Evolutionary conservation across 2,329 filamentous ascomycete genomes (phyloP), one percentile per base, ranked within the genome.

Genomic region (Fusarium setosum): DNA sequence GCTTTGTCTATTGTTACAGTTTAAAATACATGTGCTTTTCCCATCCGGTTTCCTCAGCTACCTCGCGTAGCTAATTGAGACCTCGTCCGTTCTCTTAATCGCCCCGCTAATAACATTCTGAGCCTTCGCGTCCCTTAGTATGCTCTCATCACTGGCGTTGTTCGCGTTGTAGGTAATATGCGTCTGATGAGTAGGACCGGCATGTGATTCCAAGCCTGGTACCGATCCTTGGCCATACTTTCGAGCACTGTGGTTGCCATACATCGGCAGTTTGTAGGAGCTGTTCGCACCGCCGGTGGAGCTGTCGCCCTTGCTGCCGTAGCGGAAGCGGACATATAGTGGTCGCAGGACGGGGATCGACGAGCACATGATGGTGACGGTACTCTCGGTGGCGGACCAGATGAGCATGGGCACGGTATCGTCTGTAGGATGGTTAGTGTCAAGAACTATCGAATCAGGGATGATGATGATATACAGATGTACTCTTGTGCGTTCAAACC

Each of bases 391-490:
- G 1, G 63, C 62, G 8, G 62, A 63, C 59, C 63, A 63, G 7
- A 66, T 63, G 8, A 67, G 62, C 62, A 66, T 67, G 7, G 61
- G 50, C 0, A 63, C 63, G 1, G 62, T 67, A 8, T 67, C 59
- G 5, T 63, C 63, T 66, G 3, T 0, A 6, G 5, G 6, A 13
- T 0, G 6, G 11, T 65, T 5, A 61, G 49, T 5, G 21, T 1
- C n/a, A 13, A 8, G 4, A 11, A 10, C 1, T 8, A 6, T 6
- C 11, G 3, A 23, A 3, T 15, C 9, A 0, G 4, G 13, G 11
- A 1, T 6, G 2, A 5, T 1, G 15, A 8, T 10, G 1, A 17
- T 51, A 12, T 62, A 63, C 63, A 42, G 4, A 67, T 66, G 3
- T 66, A 66, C 7, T 67, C 54, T 1, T 44, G 24, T 15, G 63